Base-by-base conservation (phyloP, 169 alveolate genomes). In the Plasmodium blacklocki region DNA sequence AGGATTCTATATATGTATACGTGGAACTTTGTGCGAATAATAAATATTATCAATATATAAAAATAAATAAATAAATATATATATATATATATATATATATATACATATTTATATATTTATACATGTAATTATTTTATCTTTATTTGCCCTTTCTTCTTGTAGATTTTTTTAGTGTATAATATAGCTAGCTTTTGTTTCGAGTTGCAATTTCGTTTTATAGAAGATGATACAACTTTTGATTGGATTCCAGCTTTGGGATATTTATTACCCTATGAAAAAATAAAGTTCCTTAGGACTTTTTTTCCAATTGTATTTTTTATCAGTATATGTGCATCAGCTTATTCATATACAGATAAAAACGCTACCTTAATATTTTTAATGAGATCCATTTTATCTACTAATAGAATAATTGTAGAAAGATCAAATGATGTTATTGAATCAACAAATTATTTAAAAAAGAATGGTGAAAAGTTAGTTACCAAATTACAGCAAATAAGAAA, bases 161-260 rank as follows among this genome's bases (percentile, higher is more conserved):
- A 80, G 90, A 80, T 80, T n/a, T 80, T 80, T 54, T 62, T 80
- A 64, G 90, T 80, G 45, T 80, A 80, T 29, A 80, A 80, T 62
- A 80, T 80, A 66, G 90, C 90, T 67, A 80, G 90, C 43, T 80
- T 80, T 45, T 80, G 90, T 47, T 80, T 80, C 56, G 90, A 80
- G 50, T 45, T 83, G 19, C 91, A 83, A 29, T 83, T 83, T 59
- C 91, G 91, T 39, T 83, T 83, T 59, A 83, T 83, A 45, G 91
- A 83, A 68, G 91, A 83, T 49, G 91, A 83, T 47, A 83, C 91
- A 62, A 83, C 91, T 4, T 83, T 83, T 60, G 91, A 83, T 60
- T 83, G 91, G 91, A 19, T 83, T 14, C 91, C 91, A 45, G 52
- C 58, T 32, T 18, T 83, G n/a, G 91, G 91, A 23, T 83, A 83